Percentiles rank a stretch among this genome's conserved stretches.
Evolutionary conservation across 2,329 filamentous ascomycete species (phyloP).

Genomic region (Cordyceps militaris): DNA sequence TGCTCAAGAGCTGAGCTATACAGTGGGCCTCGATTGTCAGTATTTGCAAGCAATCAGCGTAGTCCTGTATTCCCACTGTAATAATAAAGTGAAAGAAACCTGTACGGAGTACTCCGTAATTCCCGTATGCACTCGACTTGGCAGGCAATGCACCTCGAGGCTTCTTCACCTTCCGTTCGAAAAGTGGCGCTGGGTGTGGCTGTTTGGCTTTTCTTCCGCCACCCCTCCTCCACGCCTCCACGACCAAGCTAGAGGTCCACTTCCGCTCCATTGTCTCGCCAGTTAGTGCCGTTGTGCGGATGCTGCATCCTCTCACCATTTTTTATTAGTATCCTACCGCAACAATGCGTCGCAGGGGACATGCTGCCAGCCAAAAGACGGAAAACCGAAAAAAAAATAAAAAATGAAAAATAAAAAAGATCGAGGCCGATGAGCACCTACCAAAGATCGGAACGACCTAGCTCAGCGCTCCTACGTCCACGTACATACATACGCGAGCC

Average conservation of each 20-base stretch:
- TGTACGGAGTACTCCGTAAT: too few species aligned
- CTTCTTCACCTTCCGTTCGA: neutral
- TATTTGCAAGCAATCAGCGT: too few species aligned
- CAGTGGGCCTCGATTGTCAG: neutral
- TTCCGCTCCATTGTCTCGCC: slow-evolving; percentile 2
- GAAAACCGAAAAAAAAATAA: neutral
- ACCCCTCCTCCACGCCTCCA: neutral
- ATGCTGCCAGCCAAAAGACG: neutral
- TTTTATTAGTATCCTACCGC: neutral
- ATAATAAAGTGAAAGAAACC: too few species aligned
- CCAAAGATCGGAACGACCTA: neutral
- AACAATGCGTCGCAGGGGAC: neutral
- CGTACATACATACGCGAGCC: neutral
- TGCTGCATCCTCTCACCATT: neutral
- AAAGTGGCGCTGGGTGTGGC: neutral
- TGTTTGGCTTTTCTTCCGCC: slow-evolving; percentile 1
- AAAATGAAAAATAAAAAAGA: neutral
- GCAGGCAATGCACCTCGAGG: neutral
- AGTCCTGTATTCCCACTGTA: too few species aligned
- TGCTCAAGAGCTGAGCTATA: neutral
- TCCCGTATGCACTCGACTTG: neutral
- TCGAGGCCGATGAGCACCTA: neutral
- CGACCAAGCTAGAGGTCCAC: neutral
- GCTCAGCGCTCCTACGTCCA: neutral
- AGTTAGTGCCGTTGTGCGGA: slow-evolving; percentile 4